phyloP scores from a whole-genome alignment of 2,329 filamentous ascomycete genomes.

The Diaporthe nobilis region DNA sequence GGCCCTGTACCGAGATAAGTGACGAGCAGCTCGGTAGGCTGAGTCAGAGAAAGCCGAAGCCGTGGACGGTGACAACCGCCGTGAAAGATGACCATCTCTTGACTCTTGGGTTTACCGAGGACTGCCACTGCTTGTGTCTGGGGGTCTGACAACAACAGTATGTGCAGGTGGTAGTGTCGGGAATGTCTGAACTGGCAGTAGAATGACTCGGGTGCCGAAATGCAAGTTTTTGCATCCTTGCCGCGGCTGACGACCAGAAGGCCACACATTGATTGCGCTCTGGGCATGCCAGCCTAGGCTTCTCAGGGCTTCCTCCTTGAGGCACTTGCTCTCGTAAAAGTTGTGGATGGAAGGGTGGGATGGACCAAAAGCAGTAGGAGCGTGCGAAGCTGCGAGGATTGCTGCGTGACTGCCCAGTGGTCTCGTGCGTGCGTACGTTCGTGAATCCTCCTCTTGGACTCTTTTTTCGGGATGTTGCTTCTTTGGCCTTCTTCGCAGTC shows the following conservation, averaged over 20 bases:
- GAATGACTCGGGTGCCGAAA: slow-evolving; percentile 32
- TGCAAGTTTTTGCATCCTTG: slow-evolving; percentile 14
- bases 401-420: neutral
- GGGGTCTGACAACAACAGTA: slow-evolving; percentile 1
- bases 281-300: neutral
- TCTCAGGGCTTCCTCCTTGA: neutral
- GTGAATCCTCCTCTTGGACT: slow-evolving; percentile 4
- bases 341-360: neutral
- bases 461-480: neutral
- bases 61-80: neutral
- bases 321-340: slow-evolving; percentile 25
- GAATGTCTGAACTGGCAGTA: neutral
- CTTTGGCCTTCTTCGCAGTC: slow-evolving; percentile 27
- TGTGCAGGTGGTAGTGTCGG: neutral
- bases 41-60: slow-evolving; percentile 16
- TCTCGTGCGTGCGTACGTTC: neutral
- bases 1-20: neutral
- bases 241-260: slow-evolving; percentile 12
- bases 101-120: slow-evolving; percentile 1
- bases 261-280: neutral
- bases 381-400: neutral
- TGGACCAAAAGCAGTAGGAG: neutral
- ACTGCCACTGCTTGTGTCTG: neutral
- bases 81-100: neutral
- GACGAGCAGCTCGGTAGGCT: neutral